phyloP scores from a whole-genome alignment of 1,284 basidiomycete species.

The Pyrrhoderma lamaoense region DNA sequence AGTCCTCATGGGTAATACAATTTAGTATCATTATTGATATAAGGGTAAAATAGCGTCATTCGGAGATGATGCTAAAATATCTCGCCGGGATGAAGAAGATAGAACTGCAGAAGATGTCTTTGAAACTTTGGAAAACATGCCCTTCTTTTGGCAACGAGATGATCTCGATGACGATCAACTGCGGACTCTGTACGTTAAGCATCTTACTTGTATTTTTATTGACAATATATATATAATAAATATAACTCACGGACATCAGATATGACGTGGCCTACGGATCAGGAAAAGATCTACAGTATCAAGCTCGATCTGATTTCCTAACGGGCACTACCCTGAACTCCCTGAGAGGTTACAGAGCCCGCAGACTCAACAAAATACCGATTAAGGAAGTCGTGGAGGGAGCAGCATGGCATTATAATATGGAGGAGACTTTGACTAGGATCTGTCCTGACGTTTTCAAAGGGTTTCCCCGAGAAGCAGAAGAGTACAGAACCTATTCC shows the following conservation, averaged over 20 bases:
- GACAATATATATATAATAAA: too few species aligned
- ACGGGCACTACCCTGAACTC: conserved; percentile 43
- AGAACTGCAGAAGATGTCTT: conserved; percentile 31
- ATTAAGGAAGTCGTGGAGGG: conserved; percentile 31
- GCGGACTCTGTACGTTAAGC: conserved; percentile 52
- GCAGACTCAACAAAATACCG: conserved; percentile 41
- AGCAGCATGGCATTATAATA: conserved; percentile 47
- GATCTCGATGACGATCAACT: conserved; percentile 43
- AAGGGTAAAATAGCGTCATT: conserved; percentile 32
- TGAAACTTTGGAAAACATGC: conserved; percentile 44
- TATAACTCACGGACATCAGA: conserved; percentile 31
- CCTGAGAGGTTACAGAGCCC: conserved; percentile 42
- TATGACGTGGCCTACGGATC: conserved; percentile 53
- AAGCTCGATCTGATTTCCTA: conserved; percentile 49
- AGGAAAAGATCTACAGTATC: conserved; percentile 37
- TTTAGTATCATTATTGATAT: too few species aligned
- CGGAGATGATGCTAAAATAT: conserved; percentile 26
- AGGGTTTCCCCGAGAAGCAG: conserved; percentile 31
- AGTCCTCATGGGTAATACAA: conserved; percentile 31
- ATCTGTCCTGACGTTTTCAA: conserved; percentile 34
- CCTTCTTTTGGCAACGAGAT: conserved; percentile 45
- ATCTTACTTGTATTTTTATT: too few species aligned
- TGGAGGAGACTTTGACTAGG: conserved; percentile 37
- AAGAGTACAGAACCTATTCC: conserved; percentile 35
- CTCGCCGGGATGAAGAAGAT: conserved; percentile 25